phyloP scores from a whole-genome alignment of 345 rosid species.

The Anastatica hierochuntica region DNA sequence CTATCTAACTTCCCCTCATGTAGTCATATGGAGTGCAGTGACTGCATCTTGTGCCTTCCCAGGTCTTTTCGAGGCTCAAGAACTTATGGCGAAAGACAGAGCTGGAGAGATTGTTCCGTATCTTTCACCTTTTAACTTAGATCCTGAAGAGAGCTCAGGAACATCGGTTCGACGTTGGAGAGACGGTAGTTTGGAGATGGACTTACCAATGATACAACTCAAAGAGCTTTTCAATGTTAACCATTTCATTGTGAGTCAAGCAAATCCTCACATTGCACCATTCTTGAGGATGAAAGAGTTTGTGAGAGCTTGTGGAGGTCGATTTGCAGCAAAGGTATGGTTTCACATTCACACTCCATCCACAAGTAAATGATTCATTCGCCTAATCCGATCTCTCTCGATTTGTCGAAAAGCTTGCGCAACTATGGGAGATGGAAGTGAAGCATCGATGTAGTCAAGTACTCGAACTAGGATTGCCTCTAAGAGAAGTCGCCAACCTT shows the following conservation, averaged over 20 bases:
- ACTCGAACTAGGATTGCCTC: slow-evolving; percentile 76
- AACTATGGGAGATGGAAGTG: slow-evolving; percentile 86
- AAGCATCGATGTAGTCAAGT: slow-evolving; percentile 86
- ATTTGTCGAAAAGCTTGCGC: slow-evolving; percentile 51
- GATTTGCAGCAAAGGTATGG: slow-evolving; percentile 89
- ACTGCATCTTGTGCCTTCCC: slow-evolving; percentile 99
- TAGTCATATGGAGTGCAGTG: slow-evolving; percentile 99
- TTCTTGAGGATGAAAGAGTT: slow-evolving; percentile 74
- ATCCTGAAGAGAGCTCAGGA: slow-evolving; percentile 56
- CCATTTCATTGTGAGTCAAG: slow-evolving; percentile 94
- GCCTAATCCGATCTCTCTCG: neutral
- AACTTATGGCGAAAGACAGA: slow-evolving; percentile 97
- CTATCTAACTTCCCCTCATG: slow-evolving; percentile 92
- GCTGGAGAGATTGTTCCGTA: slow-evolving; percentile 91
- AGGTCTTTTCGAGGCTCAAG: slow-evolving; percentile 97
- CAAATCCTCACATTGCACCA: slow-evolving; percentile 91
- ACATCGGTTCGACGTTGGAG: slow-evolving; percentile 74
- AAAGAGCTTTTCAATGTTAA: slow-evolving; percentile 95
- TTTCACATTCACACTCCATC: neutral
- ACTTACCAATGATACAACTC: slow-evolving; percentile 93
- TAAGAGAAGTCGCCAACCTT: slow-evolving; percentile 79
- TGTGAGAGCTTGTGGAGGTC: slow-evolving; percentile 78
- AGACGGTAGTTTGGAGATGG: slow-evolving; percentile 97
- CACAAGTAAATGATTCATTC: neutral
- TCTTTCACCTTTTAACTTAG: slow-evolving; percentile 83